These are phyloP conservation scores for Pinus tabuliformis DNA, from an alignment of 75 land plant genomes.

Conservation along the genomic window DNA sequence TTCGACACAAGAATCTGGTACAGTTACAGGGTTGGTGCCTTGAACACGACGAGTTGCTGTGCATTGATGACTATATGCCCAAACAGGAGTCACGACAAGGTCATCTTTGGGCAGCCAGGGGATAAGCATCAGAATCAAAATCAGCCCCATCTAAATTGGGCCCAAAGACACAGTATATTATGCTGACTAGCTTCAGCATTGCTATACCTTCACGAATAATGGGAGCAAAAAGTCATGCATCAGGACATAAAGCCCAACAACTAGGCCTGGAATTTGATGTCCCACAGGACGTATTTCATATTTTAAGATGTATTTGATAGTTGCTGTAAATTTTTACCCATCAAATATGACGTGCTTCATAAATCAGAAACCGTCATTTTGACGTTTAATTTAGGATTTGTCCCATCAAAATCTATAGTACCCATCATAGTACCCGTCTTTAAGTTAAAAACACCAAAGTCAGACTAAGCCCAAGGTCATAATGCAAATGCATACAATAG, in stretches of 20 bases:
- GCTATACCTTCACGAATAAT: constrained; percentile 32
- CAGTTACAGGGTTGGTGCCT: constrained; percentile 36
- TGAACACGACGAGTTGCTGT: neutral
- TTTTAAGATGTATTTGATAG: no score
- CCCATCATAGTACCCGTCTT: no score
- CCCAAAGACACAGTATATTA: neutral
- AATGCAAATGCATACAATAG: no score
- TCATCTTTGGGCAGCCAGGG: neutral
- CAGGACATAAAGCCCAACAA: constrained; percentile 54
- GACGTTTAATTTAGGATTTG: no score
- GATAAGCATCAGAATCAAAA: neutral
- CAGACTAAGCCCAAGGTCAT: no score
- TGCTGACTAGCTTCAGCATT: neutral
- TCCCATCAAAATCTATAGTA: no score
- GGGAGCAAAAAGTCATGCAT: constrained; percentile 30
- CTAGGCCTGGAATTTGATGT: no score
- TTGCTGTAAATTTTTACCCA: no score
- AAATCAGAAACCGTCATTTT: no score
- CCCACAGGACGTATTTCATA: no score
- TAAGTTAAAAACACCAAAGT: no score
- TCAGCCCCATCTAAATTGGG: neutral
- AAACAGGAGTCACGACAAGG: constrained; percentile 14
- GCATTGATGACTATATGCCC: constrained; percentile 9
- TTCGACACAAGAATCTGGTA: constrained; percentile 40
- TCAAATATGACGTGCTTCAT: no score